These are phyloP conservation scores for Pleurozium schreberi DNA, from an alignment of 225 moss, liverwort and hornwort species.

Conservation along the genomic window DNA sequence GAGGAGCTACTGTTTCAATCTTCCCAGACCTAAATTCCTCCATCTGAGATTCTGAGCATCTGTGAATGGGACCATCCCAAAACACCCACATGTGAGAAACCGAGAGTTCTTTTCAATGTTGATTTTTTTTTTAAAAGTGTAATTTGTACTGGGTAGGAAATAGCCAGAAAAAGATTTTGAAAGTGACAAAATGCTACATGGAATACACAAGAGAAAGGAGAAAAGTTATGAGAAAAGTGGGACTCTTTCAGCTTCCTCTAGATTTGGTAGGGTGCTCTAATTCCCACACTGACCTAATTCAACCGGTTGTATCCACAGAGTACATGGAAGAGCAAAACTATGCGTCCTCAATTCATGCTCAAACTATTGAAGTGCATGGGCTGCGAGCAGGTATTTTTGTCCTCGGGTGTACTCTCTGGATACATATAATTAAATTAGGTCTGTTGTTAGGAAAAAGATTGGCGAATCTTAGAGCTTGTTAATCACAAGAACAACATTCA, in stretches of 20 bases:
- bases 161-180: not conserved
- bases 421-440: not conserved
- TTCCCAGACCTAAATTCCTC: constrained; percentile 30
- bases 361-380: not conserved
- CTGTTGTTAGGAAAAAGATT: not conserved
- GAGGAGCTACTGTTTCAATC: not conserved
- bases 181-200: not conserved
- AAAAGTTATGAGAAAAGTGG: not conserved
- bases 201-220: not conserved
- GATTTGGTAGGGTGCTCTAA: not conserved
- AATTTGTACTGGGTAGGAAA: not conserved
- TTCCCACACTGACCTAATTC: not conserved
- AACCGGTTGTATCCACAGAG: not conserved
- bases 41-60: constrained; percentile 30
- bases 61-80: not conserved
- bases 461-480: not conserved
- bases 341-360: not conserved
- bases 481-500: not conserved
- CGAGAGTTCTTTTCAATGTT: not conserved
- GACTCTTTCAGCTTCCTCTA: not conserved
- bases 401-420: not conserved
- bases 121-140: no score
- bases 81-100: not conserved
- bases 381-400: not conserved
- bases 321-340: not conserved